Conservation (phyloP, 1,284 basidiomycete species). For the Schizophyllum amplum region DNA sequence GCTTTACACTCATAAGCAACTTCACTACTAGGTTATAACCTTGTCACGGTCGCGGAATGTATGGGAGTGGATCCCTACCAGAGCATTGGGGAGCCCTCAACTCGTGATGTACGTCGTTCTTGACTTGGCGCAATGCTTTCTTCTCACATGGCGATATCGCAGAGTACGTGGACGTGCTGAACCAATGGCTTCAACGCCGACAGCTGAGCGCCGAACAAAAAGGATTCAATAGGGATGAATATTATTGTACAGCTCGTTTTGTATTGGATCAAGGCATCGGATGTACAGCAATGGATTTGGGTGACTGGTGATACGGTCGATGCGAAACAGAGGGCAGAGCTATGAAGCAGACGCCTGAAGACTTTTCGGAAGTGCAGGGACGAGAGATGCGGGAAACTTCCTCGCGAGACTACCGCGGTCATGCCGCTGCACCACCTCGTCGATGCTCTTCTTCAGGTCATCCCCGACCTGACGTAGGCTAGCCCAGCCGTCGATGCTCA, state of each 20-base stretch:
- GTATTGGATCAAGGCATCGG: not conserved
- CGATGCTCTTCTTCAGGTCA: slow-evolving; percentile 19
- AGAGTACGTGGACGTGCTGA: not conserved
- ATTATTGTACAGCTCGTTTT: too few species aligned
- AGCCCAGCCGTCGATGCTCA: slow-evolving; percentile 20
- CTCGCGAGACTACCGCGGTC: slow-evolving; percentile 27
- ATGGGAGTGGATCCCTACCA: slow-evolving; percentile 31
- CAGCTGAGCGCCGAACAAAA: too few species aligned
- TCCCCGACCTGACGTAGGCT: slow-evolving; percentile 20
- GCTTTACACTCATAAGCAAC: too few species aligned
- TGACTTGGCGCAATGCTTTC: too few species aligned
- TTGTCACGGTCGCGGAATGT: slow-evolving; percentile 39
- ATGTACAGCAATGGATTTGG: too few species aligned
- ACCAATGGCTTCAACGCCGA: not conserved
- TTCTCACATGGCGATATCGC: not conserved
- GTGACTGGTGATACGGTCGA: too few species aligned
- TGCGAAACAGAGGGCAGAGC: too few species aligned
- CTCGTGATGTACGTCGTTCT: not conserved
- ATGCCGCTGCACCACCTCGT: slow-evolving; percentile 23
- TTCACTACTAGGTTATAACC: slow-evolving; percentile 24
- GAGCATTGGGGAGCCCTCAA: slow-evolving; percentile 3
- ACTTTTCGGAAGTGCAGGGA: slow-evolving; percentile 10
- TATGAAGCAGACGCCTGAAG: too few species aligned
- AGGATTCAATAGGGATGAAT: too few species aligned
- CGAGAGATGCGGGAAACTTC: slow-evolving; percentile 26